Evolutionary conservation across 768 basidiomycete genomes (phyloP).

Genomic region (Xerocomellus amylosporus): DNA sequence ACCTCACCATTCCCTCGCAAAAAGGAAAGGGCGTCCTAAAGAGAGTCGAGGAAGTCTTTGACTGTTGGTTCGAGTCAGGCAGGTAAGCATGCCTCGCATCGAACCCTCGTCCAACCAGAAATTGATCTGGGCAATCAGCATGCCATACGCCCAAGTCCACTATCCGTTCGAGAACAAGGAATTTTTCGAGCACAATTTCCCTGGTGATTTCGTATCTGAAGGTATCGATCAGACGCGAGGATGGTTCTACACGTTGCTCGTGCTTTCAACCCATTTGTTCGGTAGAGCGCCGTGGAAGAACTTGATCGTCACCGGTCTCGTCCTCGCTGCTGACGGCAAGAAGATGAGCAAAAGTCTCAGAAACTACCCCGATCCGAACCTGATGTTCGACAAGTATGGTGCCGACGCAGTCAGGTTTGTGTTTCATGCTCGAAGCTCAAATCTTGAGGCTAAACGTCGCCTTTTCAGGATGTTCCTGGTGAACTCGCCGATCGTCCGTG

Average conservation of each 20-base stretch:
- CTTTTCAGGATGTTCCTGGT: constrained; percentile 87
- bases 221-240: constrained; percentile 99
- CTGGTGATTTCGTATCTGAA: constrained; percentile 96
- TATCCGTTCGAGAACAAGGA: constrained; percentile 98
- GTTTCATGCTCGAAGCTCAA: neutral
- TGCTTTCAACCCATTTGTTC: constrained; percentile 94
- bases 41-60: constrained; percentile 97
- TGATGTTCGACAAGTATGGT: constrained; percentile 87
- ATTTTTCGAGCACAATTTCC: constrained; percentile 79
- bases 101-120: neutral
- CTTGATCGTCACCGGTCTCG: constrained; percentile 91
- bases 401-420: constrained; percentile 88
- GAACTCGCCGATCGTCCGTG: constrained; percentile 97
- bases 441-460: neutral
- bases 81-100: constrained; percentile 50
- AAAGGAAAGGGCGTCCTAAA: constrained; percentile 81
- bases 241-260: constrained; percentile 98
- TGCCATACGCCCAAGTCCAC: constrained; percentile 97
- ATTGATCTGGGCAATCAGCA: constrained; percentile 48
- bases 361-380: constrained; percentile 95
- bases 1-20: constrained; percentile 92
- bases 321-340: constrained; percentile 95
- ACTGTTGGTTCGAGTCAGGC: constrained; percentile 99
- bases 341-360: constrained; percentile 99
- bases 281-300: constrained; percentile 97